These are phyloP conservation scores for Chlorella sp. DNA, from an alignment of 139 green algal genomes.

Conservation along the genomic window DNA sequence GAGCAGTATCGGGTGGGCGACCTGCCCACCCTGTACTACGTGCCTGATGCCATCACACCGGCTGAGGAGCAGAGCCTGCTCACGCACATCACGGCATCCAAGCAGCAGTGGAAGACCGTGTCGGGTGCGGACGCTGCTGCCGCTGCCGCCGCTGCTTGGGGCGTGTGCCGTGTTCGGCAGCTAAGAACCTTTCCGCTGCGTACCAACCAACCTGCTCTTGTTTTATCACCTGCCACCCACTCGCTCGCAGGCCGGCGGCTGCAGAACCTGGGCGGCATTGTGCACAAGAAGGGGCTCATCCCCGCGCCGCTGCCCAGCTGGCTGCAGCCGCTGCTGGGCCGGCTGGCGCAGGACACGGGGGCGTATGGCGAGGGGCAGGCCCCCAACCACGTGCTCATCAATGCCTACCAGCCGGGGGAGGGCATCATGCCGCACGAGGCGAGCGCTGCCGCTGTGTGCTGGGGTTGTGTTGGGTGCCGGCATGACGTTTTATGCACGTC, in stretches of 20 bases:
- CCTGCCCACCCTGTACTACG: constrained; percentile 17
- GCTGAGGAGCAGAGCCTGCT: constrained; percentile 20
- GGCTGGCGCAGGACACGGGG: not conserved
- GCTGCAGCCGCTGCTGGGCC: constrained; percentile 18
- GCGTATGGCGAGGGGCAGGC: not conserved
- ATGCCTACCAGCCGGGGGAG: constrained; percentile 33
- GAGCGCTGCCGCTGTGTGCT: too few relatives aligned
- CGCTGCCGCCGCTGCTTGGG: not conserved
- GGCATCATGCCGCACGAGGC: constrained; percentile 33
- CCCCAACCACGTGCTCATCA: constrained; percentile 50
- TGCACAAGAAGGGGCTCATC: constrained; percentile 19
- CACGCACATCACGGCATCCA: not conserved
- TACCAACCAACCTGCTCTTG: too few relatives aligned
- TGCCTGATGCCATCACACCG: not conserved
- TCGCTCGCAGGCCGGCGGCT: not conserved
- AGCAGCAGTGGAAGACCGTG: constrained; percentile 19
- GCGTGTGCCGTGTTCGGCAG: not conserved
- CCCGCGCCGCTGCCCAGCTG: constrained; percentile 12
- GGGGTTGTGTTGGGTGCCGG: too few relatives aligned
- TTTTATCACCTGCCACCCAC: too few relatives aligned
- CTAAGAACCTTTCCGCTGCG: too few relatives aligned
- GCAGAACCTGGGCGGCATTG: constrained; percentile 19
- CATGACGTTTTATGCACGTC: too few relatives aligned
- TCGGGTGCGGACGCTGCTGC: not conserved
- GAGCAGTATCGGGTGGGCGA: constrained; percentile 4